Percentiles rank a stretch among this genome's conserved stretches.
Conservation (phyloP, 805 yeast genomes). For the Wickerhamomyces kurtzmanii region DNA sequence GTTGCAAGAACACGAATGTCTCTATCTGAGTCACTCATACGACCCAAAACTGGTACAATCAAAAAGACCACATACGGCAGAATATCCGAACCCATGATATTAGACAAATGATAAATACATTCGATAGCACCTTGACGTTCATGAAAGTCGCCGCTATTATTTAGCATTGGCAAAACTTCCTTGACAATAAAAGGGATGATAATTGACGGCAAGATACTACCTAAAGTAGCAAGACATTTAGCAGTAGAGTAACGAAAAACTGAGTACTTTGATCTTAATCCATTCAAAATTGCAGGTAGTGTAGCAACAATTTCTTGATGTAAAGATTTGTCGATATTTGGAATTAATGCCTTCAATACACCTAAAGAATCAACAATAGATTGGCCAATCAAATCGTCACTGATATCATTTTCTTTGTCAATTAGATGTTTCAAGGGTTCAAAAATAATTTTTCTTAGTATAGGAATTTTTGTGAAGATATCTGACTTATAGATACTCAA, state of each 20-base stretch:
- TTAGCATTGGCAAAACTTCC: constrained; percentile 67
- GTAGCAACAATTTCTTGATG: constrained; percentile 39
- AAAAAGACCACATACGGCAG: constrained; percentile 92
- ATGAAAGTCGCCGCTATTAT: constrained; percentile 57
- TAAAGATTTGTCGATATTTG: constrained; percentile 41
- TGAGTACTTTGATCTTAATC: constrained; percentile 60
- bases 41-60: constrained; percentile 91
- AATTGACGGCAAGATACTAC: constrained; percentile 54
- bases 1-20: constrained; percentile 90
- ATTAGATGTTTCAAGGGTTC: constrained; percentile 44
- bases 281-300: constrained; percentile 39
- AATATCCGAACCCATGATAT: constrained; percentile 79
- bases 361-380: constrained; percentile 81
- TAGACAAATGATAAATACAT: constrained; percentile 75
- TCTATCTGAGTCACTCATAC: constrained; percentile 92
- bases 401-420: constrained; percentile 17
- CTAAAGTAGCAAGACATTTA: constrained; percentile 74
- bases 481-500: constrained; percentile 40
- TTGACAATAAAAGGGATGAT: constrained; percentile 78
- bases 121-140: constrained; percentile 94
- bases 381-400: constrained; percentile 54
- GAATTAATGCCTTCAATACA: constrained; percentile 63
- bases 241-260: constrained; percentile 89
- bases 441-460: constrained; percentile 53
- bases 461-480: constrained; percentile 55